phyloP scores from a whole-genome alignment of 441 rosid species.

The Erodium chrysanthum region DNA sequence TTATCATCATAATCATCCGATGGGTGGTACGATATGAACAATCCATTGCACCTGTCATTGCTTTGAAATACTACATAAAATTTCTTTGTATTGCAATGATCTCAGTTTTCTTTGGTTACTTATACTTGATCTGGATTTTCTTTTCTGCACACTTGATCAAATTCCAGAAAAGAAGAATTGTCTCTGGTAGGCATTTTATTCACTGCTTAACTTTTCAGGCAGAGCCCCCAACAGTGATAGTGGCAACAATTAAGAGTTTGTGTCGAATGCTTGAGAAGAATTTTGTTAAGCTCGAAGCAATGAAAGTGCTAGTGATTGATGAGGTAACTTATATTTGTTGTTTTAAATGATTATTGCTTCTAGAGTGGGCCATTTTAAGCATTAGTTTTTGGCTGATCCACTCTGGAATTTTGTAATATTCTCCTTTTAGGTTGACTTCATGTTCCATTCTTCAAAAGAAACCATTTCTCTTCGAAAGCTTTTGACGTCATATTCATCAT shows the following conservation, averaged over 20 bases:
- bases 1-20: too few relatives aligned
- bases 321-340: conserved; percentile 39
- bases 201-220: conserved; percentile 40
- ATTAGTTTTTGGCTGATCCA: too few relatives aligned
- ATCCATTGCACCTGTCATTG: too few relatives aligned
- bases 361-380: not conserved
- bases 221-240: conserved; percentile 78
- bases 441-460: conserved; percentile 83
- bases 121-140: not conserved
- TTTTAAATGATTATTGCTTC: conserved; percentile 10
- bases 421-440: conserved; percentile 64
- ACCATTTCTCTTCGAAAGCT: conserved; percentile 67
- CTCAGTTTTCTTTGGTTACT: not conserved
- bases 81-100: not conserved
- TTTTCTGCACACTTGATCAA: not conserved
- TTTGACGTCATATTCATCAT: conserved; percentile 62
- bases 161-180: not conserved
- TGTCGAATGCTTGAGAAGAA: conserved; percentile 77
- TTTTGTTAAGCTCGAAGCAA: conserved; percentile 51
- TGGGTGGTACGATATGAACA: too few relatives aligned
- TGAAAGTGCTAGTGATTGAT: conserved; percentile 67
- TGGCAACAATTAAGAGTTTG: conserved; percentile 70
- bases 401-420: not conserved
- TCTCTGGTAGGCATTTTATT: conserved; percentile 15
- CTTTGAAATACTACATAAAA: not conserved